Evolutionary conservation across 1,284 basidiomycete genomes (phyloP).

Genomic region (Abortiporus biennis): DNA sequence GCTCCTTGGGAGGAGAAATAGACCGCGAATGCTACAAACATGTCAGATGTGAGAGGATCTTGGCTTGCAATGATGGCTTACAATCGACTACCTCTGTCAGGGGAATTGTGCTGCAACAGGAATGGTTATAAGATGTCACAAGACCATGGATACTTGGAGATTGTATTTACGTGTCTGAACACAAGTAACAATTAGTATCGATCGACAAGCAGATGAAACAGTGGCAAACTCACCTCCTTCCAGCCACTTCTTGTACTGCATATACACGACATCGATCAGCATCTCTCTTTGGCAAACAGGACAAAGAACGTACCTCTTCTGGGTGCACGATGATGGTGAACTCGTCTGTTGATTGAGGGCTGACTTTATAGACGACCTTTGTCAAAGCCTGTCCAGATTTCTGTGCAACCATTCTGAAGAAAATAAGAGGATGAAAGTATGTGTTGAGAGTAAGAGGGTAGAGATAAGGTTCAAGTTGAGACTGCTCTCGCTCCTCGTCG

Average conservation of each 20-base stretch:
- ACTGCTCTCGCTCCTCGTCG: no score
- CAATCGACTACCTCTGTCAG: slow-evolving; percentile 70
- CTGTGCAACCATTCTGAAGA: no score
- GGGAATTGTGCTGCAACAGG: slow-evolving; percentile 48
- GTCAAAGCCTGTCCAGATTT: no score
- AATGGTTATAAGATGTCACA: no score
- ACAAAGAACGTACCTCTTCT: slow-evolving; percentile 51
- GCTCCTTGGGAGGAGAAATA: slow-evolving; percentile 60
- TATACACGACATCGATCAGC: slow-evolving; percentile 9
- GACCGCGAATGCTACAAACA: slow-evolving; percentile 43
- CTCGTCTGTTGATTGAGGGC: slow-evolving; percentile 62
- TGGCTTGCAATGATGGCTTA: no score
- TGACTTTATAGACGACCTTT: slow-evolving; percentile 75
- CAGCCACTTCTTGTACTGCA: slow-evolving; percentile 74
- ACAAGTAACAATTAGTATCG: slow-evolving; percentile 17
- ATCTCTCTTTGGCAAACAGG: slow-evolving; percentile 3
- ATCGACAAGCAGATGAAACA: slow-evolving; percentile 14
- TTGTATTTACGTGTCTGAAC: slow-evolving; percentile 58
- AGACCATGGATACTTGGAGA: no score
- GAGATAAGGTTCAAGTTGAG: no score
- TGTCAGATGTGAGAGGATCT: no score
- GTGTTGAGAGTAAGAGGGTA: no score
- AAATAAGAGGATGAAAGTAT: no score
- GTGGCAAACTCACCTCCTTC: slow-evolving; percentile 55
- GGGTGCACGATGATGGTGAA: slow-evolving; percentile 65